A percentile compares a stretch with the other conserved stretches of the same genome.
Conservation (phyloP, 805 yeast genomes). For the Pichia kluyveri region DNA sequence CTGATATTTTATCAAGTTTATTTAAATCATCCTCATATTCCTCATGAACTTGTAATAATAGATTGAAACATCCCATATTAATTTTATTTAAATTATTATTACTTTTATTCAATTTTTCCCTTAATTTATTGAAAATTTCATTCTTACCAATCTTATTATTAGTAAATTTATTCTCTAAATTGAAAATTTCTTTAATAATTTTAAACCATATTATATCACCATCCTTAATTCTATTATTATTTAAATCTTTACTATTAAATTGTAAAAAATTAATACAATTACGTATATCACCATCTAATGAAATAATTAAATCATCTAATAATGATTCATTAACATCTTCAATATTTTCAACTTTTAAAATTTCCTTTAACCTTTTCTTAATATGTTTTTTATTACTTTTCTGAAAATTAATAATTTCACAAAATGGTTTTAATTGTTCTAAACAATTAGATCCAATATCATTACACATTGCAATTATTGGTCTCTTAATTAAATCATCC, state of each 20-base stretch:
- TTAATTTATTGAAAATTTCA: constrained; percentile 30
- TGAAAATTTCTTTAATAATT: constrained; percentile 54
- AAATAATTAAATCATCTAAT: constrained; percentile 56
- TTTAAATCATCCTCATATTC: constrained; percentile 47
- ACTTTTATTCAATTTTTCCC: constrained; percentile 31
- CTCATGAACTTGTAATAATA: constrained; percentile 28
- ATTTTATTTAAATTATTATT: constrained; percentile 53
- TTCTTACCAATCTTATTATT: constrained; percentile 30
- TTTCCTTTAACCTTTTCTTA: constrained; percentile 38
- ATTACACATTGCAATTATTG: constrained; percentile 88
- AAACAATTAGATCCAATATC: constrained; percentile 70
- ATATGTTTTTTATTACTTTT: constrained; percentile 44
- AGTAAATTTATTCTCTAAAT: constrained; percentile 29
- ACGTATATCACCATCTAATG: constrained; percentile 76
- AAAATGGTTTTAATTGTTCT: constrained; percentile 61
- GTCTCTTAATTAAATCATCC: constrained; percentile 48
- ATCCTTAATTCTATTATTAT: constrained; percentile 38
- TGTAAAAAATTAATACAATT: constrained; percentile 80
- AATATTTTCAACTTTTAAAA: constrained; percentile 48
- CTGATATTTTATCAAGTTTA: constrained; percentile 55
- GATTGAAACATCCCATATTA: constrained; percentile 60
- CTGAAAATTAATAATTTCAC: constrained; percentile 63
- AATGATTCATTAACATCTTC: constrained; percentile 35
- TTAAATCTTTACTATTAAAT: constrained; percentile 31
- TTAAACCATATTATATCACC: constrained; percentile 56